A percentile compares a stretch with the other conserved stretches of the same genome.
These are phyloP conservation scores for Saksenaea oblongispora DNA, from an alignment of 371 early-diverging fungal genomes.

Conservation along the genomic window DNA sequence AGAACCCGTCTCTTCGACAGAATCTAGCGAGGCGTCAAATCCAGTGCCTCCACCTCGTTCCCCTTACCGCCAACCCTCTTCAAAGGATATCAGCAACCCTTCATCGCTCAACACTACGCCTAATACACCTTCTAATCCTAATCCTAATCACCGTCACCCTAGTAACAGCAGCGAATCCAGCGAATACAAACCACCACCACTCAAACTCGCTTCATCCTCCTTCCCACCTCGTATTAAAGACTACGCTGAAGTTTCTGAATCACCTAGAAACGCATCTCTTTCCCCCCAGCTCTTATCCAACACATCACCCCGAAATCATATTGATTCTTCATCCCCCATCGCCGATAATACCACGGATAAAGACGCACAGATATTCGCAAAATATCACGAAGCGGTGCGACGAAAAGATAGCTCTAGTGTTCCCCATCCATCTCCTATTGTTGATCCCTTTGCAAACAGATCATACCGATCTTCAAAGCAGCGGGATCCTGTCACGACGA, in stretches of 20 bases:
- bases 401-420: not conserved
- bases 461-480: conserved; percentile 2
- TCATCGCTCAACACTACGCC: not conserved
- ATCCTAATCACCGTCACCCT: not conserved
- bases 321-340: not conserved
- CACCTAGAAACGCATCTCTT: not conserved
- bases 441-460: conserved; percentile 5
- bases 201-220: not conserved
- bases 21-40: not conserved
- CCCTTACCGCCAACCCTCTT: conserved; percentile 16
- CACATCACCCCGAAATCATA: conserved; percentile 1
- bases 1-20: not conserved
- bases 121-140: conserved; percentile 2
- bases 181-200: not conserved
- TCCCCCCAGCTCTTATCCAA: not conserved
- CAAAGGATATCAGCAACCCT: conserved; percentile 1
- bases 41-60: conserved; percentile 23
- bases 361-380: conserved; percentile 27
- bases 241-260: not conserved
- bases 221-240: not conserved
- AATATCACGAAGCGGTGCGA: conserved; percentile 14
- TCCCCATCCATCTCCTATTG: conserved; percentile 5
- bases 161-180: not conserved
- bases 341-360: conserved; percentile 20
- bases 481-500: conserved; percentile 12